Percentiles rank a stretch among this genome's conserved stretches.
Evolutionary conservation across 2,329 filamentous ascomycete species (phyloP).

Genomic region (Atkinsonella hypoxylon): DNA sequence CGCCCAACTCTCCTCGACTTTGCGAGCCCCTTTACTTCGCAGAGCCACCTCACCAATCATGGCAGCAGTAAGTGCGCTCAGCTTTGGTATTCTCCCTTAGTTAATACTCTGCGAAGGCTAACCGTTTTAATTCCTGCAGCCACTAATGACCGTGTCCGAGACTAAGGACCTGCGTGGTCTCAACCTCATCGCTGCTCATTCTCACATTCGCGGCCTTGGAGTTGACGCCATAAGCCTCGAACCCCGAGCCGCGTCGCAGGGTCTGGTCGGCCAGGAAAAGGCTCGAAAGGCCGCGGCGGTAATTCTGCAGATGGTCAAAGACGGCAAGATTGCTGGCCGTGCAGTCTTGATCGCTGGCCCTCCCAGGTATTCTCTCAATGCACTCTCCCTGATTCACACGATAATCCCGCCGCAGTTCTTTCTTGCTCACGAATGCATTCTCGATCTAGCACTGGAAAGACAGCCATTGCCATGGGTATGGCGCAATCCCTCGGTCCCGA

Average conservation of each 20-base stretch:
- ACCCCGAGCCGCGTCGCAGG: constrained; percentile 74
- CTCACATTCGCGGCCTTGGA: constrained; percentile 90
- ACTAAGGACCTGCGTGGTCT: constrained; percentile 91
- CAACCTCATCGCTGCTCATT: constrained; percentile 96
- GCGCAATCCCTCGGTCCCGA: constrained; percentile 88
- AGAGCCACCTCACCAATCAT: constrained; percentile 23
- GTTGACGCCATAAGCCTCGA: constrained; percentile 87
- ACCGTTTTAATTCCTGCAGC: constrained; percentile 24
- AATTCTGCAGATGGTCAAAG: constrained; percentile 97
- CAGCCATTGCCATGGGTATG: constrained; percentile 98
- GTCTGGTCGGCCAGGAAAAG: constrained; percentile 91
- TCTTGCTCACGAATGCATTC: background rate
- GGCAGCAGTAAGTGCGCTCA: constrained; percentile 35
- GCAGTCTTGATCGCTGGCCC: constrained; percentile 92
- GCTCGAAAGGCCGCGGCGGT: constrained; percentile 92
- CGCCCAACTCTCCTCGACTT: background rate
- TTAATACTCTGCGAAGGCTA: background rate
- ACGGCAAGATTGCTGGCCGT: constrained; percentile 93
- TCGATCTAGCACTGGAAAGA: constrained; percentile 77
- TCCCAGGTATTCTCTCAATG: constrained; percentile 45
- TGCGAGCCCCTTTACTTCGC: background rate
- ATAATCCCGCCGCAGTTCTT: background rate
- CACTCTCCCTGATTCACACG: background rate
- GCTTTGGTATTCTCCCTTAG: background rate
- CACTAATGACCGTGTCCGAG: constrained; percentile 73